phyloP scores from a whole-genome alignment of 2,329 filamentous ascomycete genomes.

The Calonectria leucothoes region DNA sequence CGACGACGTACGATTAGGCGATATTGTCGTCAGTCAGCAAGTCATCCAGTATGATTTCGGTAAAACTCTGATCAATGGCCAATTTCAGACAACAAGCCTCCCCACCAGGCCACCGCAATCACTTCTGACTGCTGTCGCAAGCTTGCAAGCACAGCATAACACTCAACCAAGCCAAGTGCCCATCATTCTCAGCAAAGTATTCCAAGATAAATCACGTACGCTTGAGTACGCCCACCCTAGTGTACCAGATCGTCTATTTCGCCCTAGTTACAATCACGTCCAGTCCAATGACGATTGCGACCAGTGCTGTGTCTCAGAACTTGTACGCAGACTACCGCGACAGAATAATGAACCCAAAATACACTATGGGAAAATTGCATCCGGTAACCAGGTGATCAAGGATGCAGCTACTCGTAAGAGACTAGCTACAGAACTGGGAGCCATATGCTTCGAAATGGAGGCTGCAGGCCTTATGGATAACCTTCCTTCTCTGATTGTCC shows the following conservation, averaged over 20 bases:
- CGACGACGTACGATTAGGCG: slow-evolving; percentile 25
- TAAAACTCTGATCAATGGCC: background rate
- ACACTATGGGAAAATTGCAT: slow-evolving; percentile 38
- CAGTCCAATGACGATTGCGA: background rate
- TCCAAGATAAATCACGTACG: background rate
- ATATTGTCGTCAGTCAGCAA: slow-evolving; percentile 18
- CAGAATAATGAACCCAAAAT: background rate
- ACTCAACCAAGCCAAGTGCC: background rate
- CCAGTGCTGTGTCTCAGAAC: background rate
- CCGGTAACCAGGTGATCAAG: slow-evolving; percentile 49
- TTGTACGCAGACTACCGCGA: background rate
- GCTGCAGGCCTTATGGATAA: slow-evolving; percentile 37
- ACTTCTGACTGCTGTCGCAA: background rate
- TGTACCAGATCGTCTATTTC: background rate
- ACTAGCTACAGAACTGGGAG: slow-evolving; percentile 24
- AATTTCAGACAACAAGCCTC: background rate
- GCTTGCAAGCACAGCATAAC: background rate
- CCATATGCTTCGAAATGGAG: slow-evolving; percentile 37
- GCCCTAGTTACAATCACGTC: background rate
- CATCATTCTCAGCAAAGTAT: background rate
- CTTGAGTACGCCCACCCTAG: background rate
- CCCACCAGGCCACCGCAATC: background rate
- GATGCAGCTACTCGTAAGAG: slow-evolving; percentile 43
- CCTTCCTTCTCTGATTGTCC: slow-evolving; percentile 47
- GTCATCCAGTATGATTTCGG: slow-evolving; percentile 18